phyloP scores from a whole-genome alignment of 495 filamentous ascomycete species.

The Rhizodiscina lignyota region DNA sequence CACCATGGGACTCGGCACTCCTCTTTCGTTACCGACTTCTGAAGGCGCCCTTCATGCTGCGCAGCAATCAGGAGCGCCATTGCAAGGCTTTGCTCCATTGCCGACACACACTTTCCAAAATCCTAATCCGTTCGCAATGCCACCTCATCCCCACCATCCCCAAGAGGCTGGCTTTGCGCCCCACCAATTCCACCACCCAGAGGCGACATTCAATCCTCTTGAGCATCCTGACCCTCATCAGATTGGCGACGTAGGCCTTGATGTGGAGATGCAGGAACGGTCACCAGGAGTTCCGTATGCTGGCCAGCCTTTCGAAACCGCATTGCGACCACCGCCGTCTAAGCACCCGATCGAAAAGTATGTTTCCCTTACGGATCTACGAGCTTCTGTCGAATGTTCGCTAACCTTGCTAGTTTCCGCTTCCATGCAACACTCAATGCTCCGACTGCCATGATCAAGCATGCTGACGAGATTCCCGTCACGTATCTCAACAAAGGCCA shows the following conservation, averaged over 20 bases:
- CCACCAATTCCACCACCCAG: conserved; percentile 60
- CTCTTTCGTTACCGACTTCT: conserved; percentile 62
- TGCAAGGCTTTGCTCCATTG: conserved; percentile 41
- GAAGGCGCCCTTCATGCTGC: conserved; percentile 36
- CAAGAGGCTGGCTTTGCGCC: conserved; percentile 62
- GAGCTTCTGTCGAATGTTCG: neutral
- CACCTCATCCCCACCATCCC: conserved; percentile 26
- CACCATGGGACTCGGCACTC: conserved; percentile 58
- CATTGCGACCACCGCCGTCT: conserved; percentile 9
- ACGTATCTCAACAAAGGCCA: conserved; percentile 97
- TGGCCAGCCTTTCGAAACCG: conserved; percentile 11
- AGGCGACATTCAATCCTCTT: conserved; percentile 62
- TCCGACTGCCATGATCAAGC: conserved; percentile 90
- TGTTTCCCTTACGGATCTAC: conserved; percentile 5
- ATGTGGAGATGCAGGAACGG: conserved; percentile 22
- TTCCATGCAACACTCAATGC: conserved; percentile 83
- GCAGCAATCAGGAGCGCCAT: conserved; percentile 24
- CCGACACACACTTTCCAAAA: conserved; percentile 54
- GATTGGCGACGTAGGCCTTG: conserved; percentile 31
- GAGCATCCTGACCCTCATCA: conserved; percentile 50
- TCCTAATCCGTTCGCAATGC: conserved; percentile 54
- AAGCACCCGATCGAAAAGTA: conserved; percentile 21
- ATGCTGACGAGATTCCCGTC: conserved; percentile 72
- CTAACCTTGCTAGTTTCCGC: conserved; percentile 51
- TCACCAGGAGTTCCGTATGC: conserved; percentile 20